Evolutionary conservation across 495 filamentous ascomycete genomes (phyloP).

Genomic region (Hypoxylon lienhwacheense): DNA sequence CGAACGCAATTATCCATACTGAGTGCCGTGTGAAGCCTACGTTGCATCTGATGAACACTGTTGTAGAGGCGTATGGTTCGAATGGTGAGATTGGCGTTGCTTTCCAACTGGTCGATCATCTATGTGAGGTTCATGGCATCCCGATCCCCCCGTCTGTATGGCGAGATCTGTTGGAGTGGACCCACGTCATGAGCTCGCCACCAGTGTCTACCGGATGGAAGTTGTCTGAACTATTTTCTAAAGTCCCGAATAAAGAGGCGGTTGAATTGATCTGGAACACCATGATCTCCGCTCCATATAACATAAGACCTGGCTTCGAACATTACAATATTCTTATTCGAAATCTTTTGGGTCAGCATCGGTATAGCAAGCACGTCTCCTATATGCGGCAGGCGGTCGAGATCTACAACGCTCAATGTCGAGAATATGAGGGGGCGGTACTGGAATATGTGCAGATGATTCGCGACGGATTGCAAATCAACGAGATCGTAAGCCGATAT

Average conservation of each 20-base stretch:
- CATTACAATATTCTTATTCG: constrained; percentile 40
- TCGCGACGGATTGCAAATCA: constrained; percentile 5
- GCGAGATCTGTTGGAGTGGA: constrained; percentile 43
- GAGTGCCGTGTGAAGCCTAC: constrained; percentile 32
- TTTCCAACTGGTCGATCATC: constrained; percentile 35
- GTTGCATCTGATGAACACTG: constrained; percentile 35
- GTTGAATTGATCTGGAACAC: constrained; percentile 40
- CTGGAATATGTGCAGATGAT: constrained; percentile 36
- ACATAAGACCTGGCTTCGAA: constrained; percentile 36
- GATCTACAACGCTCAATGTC: constrained; percentile 32
- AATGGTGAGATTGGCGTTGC: constrained; percentile 40
- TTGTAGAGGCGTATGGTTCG: constrained; percentile 42
- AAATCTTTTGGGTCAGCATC: constrained; percentile 28
- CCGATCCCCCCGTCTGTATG: constrained; percentile 36
- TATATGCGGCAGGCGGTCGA: constrained; percentile 31
- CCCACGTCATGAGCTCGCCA: constrained; percentile 36
- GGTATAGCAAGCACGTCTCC: constrained; percentile 25
- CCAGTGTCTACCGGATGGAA: constrained; percentile 38
- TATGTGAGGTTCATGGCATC: constrained; percentile 36
- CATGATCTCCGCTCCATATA: constrained; percentile 40
- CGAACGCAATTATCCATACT: neutral
- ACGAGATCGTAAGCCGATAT: constrained; percentile 9
- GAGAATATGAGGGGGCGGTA: constrained; percentile 37
- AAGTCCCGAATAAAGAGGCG: constrained; percentile 13
- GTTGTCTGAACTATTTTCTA: constrained; percentile 18